These are phyloP conservation scores for Boletellus dicymbophilus DNA, from an alignment of 1,284 basidiomycete genomes.

Conservation along the genomic window DNA sequence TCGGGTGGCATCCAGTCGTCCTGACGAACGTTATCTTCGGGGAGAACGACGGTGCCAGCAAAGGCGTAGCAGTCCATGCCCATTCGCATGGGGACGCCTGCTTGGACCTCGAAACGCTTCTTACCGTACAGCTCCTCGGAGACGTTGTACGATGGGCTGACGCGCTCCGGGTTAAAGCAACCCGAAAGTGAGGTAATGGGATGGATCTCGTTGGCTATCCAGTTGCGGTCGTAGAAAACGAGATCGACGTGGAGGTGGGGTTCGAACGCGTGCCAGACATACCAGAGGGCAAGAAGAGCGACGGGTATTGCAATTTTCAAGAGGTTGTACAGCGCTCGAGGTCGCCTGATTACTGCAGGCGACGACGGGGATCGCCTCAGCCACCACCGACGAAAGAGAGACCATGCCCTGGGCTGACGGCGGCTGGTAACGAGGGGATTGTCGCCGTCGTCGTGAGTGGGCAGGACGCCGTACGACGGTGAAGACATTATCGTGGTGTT, in stretches of 20 bases:
- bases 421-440: conserved; percentile 1
- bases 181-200: conserved; percentile 63
- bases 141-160: conserved; percentile 72
- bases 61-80: conserved; percentile 90
- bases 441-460: conserved; percentile 16
- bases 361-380: conserved; percentile 1
- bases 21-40: conserved; percentile 14
- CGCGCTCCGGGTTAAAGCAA: conserved; percentile 65
- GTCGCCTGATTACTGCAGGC: conserved; percentile 10
- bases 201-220: conserved; percentile 73
- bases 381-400: conserved; percentile 12
- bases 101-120: conserved; percentile 70
- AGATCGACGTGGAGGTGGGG: conserved; percentile 85
- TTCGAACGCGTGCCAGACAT: conserved; percentile 53
- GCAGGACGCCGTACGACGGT: conserved; percentile 8
- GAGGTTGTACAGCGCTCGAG: conserved; percentile 21
- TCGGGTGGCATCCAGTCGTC: conserved; percentile 35
- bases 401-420: background rate
- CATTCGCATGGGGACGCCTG: conserved; percentile 72
- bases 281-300: conserved; percentile 35
- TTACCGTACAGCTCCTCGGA: conserved; percentile 60
- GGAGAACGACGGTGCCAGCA: conserved; percentile 66
- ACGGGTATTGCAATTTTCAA: conserved; percentile 31
- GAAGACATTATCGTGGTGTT: conserved; percentile 20
- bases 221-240: conserved; percentile 70